A percentile compares a stretch with the other conserved stretches of the same genome.
phyloP scores from a whole-genome alignment of 2,329 filamentous ascomycete species.

The Pyrenochaeta sp. region DNA sequence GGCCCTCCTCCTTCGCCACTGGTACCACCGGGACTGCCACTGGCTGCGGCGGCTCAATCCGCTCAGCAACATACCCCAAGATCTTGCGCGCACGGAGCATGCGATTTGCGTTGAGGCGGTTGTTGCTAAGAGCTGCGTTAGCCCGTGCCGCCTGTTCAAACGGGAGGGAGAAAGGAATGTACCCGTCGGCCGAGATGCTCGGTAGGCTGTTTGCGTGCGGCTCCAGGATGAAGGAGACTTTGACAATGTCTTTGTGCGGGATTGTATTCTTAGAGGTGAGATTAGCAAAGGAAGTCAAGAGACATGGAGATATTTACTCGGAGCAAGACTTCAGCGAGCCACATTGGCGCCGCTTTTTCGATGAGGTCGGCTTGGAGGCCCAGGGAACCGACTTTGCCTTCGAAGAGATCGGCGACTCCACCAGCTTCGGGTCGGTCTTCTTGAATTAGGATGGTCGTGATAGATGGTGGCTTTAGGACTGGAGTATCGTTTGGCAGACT shows the following conservation, averaged over 20 bases:
- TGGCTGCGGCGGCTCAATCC: slow-evolving; percentile 72
- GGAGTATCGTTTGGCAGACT: slow-evolving; percentile 77
- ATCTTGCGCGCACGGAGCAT: slow-evolving; percentile 98
- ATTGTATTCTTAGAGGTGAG: slow-evolving; percentile 69
- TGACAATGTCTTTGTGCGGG: slow-evolving; percentile 88
- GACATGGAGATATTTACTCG: slow-evolving; percentile 55
- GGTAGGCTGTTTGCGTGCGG: slow-evolving; percentile 80
- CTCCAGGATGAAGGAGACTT: slow-evolving; percentile 92
- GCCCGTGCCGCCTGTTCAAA: slow-evolving; percentile 31
- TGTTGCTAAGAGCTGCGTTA: slow-evolving; percentile 65
- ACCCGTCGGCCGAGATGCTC: slow-evolving; percentile 76
- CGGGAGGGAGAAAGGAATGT: slow-evolving; percentile 42
- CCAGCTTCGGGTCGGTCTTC: slow-evolving; percentile 69
- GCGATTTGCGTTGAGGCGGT: slow-evolving; percentile 91
- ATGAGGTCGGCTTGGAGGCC: slow-evolving; percentile 81
- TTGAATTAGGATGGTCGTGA: slow-evolving; percentile 69
- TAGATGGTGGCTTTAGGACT: slow-evolving; percentile 73
- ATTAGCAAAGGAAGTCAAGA: not conserved
- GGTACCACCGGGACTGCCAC: too few relatives aligned
- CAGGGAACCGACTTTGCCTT: slow-evolving; percentile 82
- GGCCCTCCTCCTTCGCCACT: too few relatives aligned
- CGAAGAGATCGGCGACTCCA: slow-evolving; percentile 82
- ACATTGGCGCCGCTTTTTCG: slow-evolving; percentile 86
- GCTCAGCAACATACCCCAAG: slow-evolving; percentile 86
- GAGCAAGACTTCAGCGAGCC: slow-evolving; percentile 88